These are phyloP conservation scores for Cyclotella atomus DNA, from an alignment of 108 stramenopile species.

Conservation along the genomic window DNA sequence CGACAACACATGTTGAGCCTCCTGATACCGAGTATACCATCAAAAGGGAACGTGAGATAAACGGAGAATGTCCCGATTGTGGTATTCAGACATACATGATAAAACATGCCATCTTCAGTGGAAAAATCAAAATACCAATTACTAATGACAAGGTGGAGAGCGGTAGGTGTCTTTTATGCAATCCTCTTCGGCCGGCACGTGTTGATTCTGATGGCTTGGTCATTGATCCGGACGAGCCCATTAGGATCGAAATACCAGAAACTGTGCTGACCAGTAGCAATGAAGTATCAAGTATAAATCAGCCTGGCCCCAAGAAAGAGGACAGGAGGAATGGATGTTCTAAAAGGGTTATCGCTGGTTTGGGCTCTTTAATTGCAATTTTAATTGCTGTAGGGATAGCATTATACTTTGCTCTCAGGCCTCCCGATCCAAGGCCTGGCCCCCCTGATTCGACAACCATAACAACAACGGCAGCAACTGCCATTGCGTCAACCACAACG, in stretches of 20 bases:
- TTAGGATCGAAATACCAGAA: too few relatives aligned
- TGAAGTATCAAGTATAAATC: not conserved
- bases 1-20: not conserved
- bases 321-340: too few relatives aligned
- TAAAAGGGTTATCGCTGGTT: not conserved
- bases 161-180: not conserved
- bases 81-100: not conserved
- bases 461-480: too few relatives aligned
- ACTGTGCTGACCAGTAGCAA: not conserved
- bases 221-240: not conserved
- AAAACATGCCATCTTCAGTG: not conserved
- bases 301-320: not conserved
- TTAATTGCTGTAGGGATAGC: not conserved
- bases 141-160: not conserved
- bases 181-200: not conserved
- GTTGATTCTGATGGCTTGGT: not conserved
- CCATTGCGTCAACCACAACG: too few relatives aligned
- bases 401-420: not conserved
- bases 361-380: not conserved
- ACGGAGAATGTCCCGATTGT: not conserved
- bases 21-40: not conserved
- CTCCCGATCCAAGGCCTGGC: too few relatives aligned
- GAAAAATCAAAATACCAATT: not conserved
- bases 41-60: not conserved
- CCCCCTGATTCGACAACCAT: too few relatives aligned